Base-by-base conservation (phyloP, 139 green algal species). In the Chlamydomonas sp. region DNA sequence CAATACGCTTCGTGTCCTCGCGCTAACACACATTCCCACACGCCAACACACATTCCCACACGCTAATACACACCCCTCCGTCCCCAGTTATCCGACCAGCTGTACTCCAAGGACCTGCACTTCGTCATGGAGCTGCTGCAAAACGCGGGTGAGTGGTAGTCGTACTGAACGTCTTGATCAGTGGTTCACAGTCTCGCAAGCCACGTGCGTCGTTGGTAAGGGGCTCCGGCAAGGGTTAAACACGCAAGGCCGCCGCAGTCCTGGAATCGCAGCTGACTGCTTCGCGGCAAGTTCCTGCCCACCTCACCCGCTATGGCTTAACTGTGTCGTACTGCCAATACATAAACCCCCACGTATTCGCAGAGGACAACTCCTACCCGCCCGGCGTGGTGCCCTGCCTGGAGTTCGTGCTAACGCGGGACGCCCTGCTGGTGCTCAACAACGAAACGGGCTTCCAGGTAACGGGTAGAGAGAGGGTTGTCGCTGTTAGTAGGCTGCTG, bases 51-150 rank as follows among this genome's bases (percentile, higher is more conserved):
- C 17, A 58, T 20, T 0, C 77, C 15, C 5, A 17, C 57, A 5
- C 16, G 5, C 77, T 3, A 17, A 17, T 57, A 17, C 17, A n/a
- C 58, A 0, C 12, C 77, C 61, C 12, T 10, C 60, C 61, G 49
- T 17, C 16, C 64, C 3, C 80, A 85, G 83, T 72, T 92, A 20
- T 79, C 80, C 5, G 61, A 31, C 6, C 80, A 90, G 74, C 81
- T 92, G 3, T 92, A 92, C 81, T 67, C 49, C 64, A 88, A 88
- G 15, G 89, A 89, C 82, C 76, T 83, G 12, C 91, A 93, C 85
- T 93, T 93, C 58, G 75, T 93, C 5, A 66, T 93, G 77, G 91
- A 93, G 89, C 83, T 93, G 64, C 84, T 93, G 10, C 91, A 92
- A 20, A 92, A 92, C 77, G 89, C 89, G 57, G 84, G 83, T 88